phyloP scores from a whole-genome alignment of 176 grass and related monocot species.

The Panicum miliaceum region DNA sequence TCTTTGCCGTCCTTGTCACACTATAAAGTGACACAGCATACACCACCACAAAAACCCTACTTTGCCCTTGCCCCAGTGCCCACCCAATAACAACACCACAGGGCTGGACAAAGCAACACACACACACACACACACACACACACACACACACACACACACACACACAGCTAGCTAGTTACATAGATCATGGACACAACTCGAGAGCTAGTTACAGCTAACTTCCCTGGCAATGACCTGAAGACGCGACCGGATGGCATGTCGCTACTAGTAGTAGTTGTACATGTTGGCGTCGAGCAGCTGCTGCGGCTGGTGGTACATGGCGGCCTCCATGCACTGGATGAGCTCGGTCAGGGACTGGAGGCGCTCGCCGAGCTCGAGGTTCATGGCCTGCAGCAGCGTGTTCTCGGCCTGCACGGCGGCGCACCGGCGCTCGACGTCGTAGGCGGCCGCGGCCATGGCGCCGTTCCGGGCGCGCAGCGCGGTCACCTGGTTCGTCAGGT shows the following conservation, averaged over 20 bases:
- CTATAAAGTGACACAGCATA: slow-evolving; percentile 20
- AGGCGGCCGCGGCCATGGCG: slow-evolving; percentile 41
- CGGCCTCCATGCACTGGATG: slow-evolving; percentile 38
- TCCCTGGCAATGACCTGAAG: neutral
- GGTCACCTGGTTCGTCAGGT: slow-evolving; percentile 50
- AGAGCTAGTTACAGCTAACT: neutral
- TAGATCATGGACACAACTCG: neutral
- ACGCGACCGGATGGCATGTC: neutral
- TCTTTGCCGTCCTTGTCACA: slow-evolving; percentile 34
- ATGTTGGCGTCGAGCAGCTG: slow-evolving; percentile 18
- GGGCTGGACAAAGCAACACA: neutral
- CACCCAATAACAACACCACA: slow-evolving; percentile 38
- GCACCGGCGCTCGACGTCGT: slow-evolving; percentile 34
- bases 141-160: neutral
- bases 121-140: neutral
- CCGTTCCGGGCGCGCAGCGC: slow-evolving; percentile 49
- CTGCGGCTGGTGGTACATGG: slow-evolving; percentile 6
- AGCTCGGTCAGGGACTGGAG: slow-evolving; percentile 45
- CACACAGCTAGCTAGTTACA: neutral
- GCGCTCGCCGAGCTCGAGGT: slow-evolving; percentile 54
- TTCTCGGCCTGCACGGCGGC: slow-evolving; percentile 57
- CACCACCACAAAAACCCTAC: neutral
- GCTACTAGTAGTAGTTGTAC: slow-evolving; percentile 29
- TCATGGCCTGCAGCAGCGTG: slow-evolving; percentile 51
- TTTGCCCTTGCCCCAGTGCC: slow-evolving; percentile 11